These are phyloP conservation scores for Ophiosphaerella narmari DNA, from an alignment of 2,329 filamentous ascomycete genomes.

Conservation along the genomic window DNA sequence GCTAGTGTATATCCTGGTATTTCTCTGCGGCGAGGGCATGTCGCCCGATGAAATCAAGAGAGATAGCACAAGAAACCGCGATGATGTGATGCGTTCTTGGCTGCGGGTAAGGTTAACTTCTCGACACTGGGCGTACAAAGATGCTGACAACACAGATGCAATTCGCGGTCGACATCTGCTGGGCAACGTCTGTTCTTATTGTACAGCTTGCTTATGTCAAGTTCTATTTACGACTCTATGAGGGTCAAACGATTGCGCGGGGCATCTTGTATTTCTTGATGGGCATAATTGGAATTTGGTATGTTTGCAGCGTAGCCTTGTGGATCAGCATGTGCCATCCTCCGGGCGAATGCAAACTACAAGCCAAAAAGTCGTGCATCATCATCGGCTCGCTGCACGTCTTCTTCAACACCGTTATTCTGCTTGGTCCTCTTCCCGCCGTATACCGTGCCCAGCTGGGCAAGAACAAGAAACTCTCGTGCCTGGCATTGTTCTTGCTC, in stretches of 20 bases:
- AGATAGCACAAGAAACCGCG: constrained; percentile 12
- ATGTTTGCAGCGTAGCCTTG: constrained; percentile 16
- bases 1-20: constrained; percentile 22
- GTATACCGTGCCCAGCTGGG: constrained; percentile 15
- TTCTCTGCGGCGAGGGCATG: constrained; percentile 23
- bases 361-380: constrained; percentile 21
- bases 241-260: constrained; percentile 8
- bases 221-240: constrained; percentile 24
- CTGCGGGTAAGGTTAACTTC: background rate
- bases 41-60: constrained; percentile 12
- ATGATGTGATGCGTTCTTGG: constrained; percentile 5
- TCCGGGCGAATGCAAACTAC: constrained; percentile 17
- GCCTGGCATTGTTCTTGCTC: constrained; percentile 14
- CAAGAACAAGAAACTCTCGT: constrained; percentile 14
- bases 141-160: constrained; percentile 14
- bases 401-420: constrained; percentile 19
- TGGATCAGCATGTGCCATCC: constrained; percentile 26
- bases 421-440: constrained; percentile 17
- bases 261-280: constrained; percentile 15
- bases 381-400: constrained; percentile 25
- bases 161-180: constrained; percentile 26
- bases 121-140: constrained; percentile 1
- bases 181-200: constrained; percentile 24
- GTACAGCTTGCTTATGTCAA: constrained; percentile 23
- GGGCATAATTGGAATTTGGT: constrained; percentile 16